Percentiles rank a stretch among this genome's conserved stretches.
Conservation (phyloP, 2,329 filamentous ascomycete genomes). For the Macroventuria anomochaeta region DNA sequence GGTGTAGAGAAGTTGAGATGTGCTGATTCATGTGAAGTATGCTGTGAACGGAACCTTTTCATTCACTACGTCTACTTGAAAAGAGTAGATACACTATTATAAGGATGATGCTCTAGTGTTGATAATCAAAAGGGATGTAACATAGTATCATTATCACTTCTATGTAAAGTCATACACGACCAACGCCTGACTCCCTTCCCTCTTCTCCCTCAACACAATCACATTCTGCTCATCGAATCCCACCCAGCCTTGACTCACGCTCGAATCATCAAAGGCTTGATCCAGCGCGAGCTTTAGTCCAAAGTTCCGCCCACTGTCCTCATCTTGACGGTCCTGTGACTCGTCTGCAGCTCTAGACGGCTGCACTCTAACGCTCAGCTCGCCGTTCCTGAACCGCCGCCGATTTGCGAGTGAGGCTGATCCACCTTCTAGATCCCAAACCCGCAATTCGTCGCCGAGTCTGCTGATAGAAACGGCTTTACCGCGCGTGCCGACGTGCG, state of each 20-base stretch:
- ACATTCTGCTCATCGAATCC: slow-evolving; percentile 93
- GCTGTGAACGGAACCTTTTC: too few relatives aligned
- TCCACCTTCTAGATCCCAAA: slow-evolving; percentile 88
- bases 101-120: too few relatives aligned
- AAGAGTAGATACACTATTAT: too few relatives aligned
- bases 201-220: slow-evolving; percentile 78
- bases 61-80: too few relatives aligned
- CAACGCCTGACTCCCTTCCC: slow-evolving; percentile 72
- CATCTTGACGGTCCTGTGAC: slow-evolving; percentile 23
- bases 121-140: too few relatives aligned
- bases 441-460: slow-evolving; percentile 70
- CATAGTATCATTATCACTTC: too few relatives aligned
- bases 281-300: slow-evolving; percentile 47
- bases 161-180: slow-evolving; percentile 88
- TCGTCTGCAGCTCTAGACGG: slow-evolving; percentile 43
- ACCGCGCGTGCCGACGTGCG: slow-evolving; percentile 81
- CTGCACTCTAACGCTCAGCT: slow-evolving; percentile 62
- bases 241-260: slow-evolving; percentile 68
- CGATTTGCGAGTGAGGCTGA: slow-evolving; percentile 55
- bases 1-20: too few relatives aligned
- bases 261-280: slow-evolving; percentile 48
- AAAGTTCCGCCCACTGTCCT: slow-evolving; percentile 36
- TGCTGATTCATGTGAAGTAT: too few relatives aligned
- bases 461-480: slow-evolving; percentile 90
- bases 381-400: slow-evolving; percentile 52